Base-by-base conservation (phyloP, 768 basidiomycete genomes). In the Suillus alpinus region DNA sequence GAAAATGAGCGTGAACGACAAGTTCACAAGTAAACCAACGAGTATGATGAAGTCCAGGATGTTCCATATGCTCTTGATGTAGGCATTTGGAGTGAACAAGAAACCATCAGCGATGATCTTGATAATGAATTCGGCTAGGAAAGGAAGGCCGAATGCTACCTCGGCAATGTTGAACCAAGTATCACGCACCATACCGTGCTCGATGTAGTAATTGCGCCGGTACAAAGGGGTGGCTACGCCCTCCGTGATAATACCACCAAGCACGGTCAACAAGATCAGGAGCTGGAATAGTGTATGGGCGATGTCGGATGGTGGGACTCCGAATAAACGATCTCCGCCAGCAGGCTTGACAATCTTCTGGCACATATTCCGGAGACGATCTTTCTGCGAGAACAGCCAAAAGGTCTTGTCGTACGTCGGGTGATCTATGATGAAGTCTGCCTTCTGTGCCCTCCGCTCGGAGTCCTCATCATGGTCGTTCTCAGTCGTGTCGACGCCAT, bases 101-200 rank as follows among this genome's bases (percentile, higher is more conserved):
- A 96, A 90, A 0, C 96, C 96, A 68, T 98, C 96, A 1, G 96
- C 96, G 51, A 94, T 77, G 70, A 95, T 75, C 75, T 98, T 98
- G 85, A 97, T 86, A 63, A 89, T 57, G 67, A 95, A 94, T 69
- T 98, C 96, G 59, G 87, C 64, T 47, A 95, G 75, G 23, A 96
- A 85, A 5, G 81, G 75, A 64, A 88, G 75, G 0, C 88, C 89
- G 60, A 97, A 88, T 0, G 82, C 75, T 0, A 83, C 78, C 69
- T 97, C 94, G 4, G 87, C 83, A 57, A 95, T 76, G 68, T 92
- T 89, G 73, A 94, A 98, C 96, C 96, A 98, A 4, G 92, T 82
- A 4, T 79, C 81, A 6, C 88, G 84, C n/a, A 79, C 67, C 31
- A 76, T 68, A 0, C 91, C 93, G 59, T 92, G 67, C 18, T 76